These are phyloP conservation scores for Fallopia convolvulus DNA, from an alignment of 148 eudicot genomes.

Conservation along the genomic window DNA sequence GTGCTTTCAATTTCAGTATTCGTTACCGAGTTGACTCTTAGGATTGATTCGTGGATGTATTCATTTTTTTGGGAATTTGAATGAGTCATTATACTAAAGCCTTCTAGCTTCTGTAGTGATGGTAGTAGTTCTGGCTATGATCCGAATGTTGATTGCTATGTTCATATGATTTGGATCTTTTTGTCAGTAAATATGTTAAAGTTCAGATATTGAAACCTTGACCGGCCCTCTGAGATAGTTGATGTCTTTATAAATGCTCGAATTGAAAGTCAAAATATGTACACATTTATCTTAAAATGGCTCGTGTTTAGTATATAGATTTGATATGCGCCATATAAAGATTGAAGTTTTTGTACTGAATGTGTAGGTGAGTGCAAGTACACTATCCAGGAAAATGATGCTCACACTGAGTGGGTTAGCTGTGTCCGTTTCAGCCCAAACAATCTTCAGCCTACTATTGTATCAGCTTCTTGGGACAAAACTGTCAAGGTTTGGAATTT, in stretches of 20 bases:
- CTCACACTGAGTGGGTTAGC: conserved; percentile 23
- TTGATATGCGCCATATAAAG: too few relatives aligned
- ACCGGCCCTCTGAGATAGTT: not conserved
- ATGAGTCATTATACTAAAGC: too few relatives aligned
- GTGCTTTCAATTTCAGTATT: not conserved
- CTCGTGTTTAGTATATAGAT: not conserved
- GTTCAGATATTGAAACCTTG: too few relatives aligned
- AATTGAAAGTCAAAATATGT: not conserved
- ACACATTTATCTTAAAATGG: not conserved
- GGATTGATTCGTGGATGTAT: too few relatives aligned
- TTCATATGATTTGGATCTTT: not conserved
- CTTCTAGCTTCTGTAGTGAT: not conserved
- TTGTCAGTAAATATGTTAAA: too few relatives aligned
- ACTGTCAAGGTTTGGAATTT: conserved; percentile 25
- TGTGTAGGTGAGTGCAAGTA: conserved; percentile 52
- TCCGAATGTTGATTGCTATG: too few relatives aligned
- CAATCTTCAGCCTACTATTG: conserved; percentile 22
- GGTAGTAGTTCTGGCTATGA: too few relatives aligned
- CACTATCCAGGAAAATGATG: conserved; percentile 44
- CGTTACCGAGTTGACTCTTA: too few relatives aligned
- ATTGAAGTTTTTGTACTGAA: not conserved
- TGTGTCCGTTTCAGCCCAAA: conserved; percentile 27
- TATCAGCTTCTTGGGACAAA: conserved; percentile 25
- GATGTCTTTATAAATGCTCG: not conserved
- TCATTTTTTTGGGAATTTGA: too few relatives aligned